These are phyloP conservation scores for Globisporangium iwayamae DNA, from an alignment of 352 stramenopile genomes.

Conservation along the genomic window DNA sequence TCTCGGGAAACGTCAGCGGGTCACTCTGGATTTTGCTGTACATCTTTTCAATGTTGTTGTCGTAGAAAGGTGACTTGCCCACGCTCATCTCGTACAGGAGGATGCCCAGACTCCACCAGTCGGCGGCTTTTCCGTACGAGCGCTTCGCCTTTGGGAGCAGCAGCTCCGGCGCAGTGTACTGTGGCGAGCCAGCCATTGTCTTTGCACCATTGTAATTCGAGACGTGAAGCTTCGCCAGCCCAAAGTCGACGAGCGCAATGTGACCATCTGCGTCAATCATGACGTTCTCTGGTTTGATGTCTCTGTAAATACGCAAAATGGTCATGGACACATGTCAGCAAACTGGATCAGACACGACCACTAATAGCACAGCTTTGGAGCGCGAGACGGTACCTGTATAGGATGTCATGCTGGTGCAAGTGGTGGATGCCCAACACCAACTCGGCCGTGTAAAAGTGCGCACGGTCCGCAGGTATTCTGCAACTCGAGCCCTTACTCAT, in stretches of 20 bases:
- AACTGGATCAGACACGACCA: neutral
- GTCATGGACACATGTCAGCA: neutral
- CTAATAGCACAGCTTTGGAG: neutral
- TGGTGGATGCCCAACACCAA: constrained; percentile 91
- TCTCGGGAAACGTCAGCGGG: constrained; percentile 73
- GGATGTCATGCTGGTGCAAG: constrained; percentile 92
- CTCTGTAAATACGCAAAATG: constrained; percentile 30
- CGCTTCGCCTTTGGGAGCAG: constrained; percentile 82
- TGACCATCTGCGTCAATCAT: constrained; percentile 95
- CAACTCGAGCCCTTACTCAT: constrained; percentile 89
- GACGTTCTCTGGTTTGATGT: constrained; percentile 97
- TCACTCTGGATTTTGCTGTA: constrained; percentile 92
- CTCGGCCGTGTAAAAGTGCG: constrained; percentile 93
- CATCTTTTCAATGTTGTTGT: constrained; percentile 93
- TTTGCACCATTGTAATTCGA: constrained; percentile 87
- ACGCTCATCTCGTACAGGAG: constrained; percentile 93
- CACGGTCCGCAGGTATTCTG: constrained; percentile 73
- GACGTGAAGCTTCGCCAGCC: constrained; percentile 91
- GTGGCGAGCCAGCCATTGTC: constrained; percentile 84
- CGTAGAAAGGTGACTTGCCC: constrained; percentile 91
- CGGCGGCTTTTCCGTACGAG: constrained; percentile 84
- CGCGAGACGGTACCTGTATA: constrained; percentile 70
- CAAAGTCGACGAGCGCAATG: constrained; percentile 95
- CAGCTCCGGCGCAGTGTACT: constrained; percentile 85
- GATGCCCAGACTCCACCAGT: constrained; percentile 90